Base-by-base conservation (phyloP, 345 rosid genomes). In the Erodium maritimum region DNA sequence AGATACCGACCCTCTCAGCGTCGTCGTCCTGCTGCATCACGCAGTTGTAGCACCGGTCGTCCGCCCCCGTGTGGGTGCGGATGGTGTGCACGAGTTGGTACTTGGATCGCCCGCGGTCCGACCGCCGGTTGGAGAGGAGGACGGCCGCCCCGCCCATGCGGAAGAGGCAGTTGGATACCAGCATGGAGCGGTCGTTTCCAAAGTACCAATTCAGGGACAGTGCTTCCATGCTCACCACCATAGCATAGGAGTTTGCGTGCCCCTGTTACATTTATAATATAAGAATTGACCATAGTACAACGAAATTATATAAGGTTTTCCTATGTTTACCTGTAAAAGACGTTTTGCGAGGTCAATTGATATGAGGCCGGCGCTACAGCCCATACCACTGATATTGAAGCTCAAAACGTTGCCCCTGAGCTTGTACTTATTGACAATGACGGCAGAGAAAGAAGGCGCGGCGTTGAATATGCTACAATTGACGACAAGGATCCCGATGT, bases 81-180 rank as follows among this genome's bases (percentile, higher is more conserved):
- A 91, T 89, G 6, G 96, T 91, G 81, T 91, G 96, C 75, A 85
- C 67, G 21, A 91, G 86, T 67, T 88, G 96, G 42, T 91, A 91
- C 70, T 91, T 91, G 17, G 97, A 87, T 0, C 86, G 83, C 57
- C 84, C 78, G 50, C 91, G 83, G 60, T 87, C 97, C 0, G 87
- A 72, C 1, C 77, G 57, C 0, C 80, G 77, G 86, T 85, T 91
- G 0, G 97, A 77, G 61, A 91, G 84, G 58, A 91, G 96, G 63
- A 91, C 80, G 2, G 97, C 96, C 0, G 96, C 97, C 2, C 96
- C 97, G 0, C 97, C 97, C 89, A 90, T 80, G 21, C 97, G 91
- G 78, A 90, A 90, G 57, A 87, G 85, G 65, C 95, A 91, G 71
- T 91, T 90, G 3, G 97, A 80, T 17, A 91, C 85, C 19, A 91